A percentile compares a stretch with the other conserved stretches of the same genome.
Evolutionary conservation across 2,329 filamentous ascomycete species (phyloP).

Genomic region (Monilinia fructicola): DNA sequence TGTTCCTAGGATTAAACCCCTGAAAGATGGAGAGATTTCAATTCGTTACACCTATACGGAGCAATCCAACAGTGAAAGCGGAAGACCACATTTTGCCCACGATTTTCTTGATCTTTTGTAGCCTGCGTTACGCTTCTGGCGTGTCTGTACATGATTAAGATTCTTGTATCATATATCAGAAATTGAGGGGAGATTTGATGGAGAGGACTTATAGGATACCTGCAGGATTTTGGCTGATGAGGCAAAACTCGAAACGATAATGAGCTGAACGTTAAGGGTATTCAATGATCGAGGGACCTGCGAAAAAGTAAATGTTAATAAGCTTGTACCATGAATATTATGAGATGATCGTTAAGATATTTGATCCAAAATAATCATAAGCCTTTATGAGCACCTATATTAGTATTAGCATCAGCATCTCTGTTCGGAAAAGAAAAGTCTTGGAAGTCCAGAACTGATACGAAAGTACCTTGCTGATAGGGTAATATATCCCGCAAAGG

Average conservation of each 20-base stretch:
- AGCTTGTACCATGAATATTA: too few species aligned
- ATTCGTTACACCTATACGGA: not conserved
- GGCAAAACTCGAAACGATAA: not conserved
- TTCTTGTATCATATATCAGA: slow-evolving; percentile 11
- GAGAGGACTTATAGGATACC: not conserved
- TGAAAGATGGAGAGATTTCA: not conserved
- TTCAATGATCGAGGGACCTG: too few species aligned
- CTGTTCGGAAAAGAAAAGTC: not conserved
- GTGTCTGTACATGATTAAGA: slow-evolving; percentile 12
- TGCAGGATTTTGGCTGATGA: not conserved
- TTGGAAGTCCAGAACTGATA: too few species aligned
- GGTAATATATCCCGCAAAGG: not conserved
- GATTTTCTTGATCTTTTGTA: not conserved
- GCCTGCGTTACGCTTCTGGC: not conserved
- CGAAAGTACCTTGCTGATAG: not conserved
- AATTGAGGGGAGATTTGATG: slow-evolving; percentile 12
- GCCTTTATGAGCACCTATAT: too few species aligned
- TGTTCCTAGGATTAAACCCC: not conserved
- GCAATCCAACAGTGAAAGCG: slow-evolving; percentile 8
- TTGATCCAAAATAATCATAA: too few species aligned
- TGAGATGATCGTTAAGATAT: too few species aligned
- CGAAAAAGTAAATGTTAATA: too few species aligned
- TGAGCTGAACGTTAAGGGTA: not conserved
- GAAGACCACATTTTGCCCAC: slow-evolving; percentile 17
- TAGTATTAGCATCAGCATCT: too few species aligned